These are phyloP conservation scores for Murraya koenigii DNA, from an alignment of 345 rosid species.

Conservation along the genomic window DNA sequence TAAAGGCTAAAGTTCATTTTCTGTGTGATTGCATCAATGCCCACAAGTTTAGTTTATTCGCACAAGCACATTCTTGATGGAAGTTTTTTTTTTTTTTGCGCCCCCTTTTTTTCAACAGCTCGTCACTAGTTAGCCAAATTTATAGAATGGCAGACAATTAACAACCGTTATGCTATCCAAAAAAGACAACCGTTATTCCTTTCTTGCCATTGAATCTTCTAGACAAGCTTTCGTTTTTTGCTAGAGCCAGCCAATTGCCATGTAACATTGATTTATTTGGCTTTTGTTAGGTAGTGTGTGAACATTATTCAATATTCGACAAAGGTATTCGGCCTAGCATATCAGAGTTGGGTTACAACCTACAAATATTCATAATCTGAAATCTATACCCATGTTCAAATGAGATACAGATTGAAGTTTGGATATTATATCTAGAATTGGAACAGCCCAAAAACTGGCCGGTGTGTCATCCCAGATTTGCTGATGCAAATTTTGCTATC, in stretches of 20 bases:
- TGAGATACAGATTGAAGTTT: no score
- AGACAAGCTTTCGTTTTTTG: neutral
- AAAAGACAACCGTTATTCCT: neutral
- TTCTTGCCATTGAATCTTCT: conserved; percentile 24
- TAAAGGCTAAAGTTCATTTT: conserved; percentile 22
- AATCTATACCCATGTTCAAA: neutral
- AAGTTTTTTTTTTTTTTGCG: no score
- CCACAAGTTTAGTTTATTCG: conserved; percentile 31
- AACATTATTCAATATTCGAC: neutral
- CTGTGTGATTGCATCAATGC: conserved; percentile 45
- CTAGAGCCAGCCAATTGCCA: neutral
- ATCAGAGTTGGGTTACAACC: no score
- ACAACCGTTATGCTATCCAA: no score
- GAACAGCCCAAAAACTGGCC: neutral
- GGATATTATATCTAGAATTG: no score
- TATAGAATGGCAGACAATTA: neutral
- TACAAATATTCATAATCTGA: no score
- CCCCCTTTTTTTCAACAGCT: conserved; percentile 2
- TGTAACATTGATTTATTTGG: neutral
- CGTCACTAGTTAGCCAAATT: conserved; percentile 8
- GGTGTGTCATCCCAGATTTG: neutral
- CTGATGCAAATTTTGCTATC: neutral
- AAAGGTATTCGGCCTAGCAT: no score
- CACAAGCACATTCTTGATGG: conserved; percentile 23
- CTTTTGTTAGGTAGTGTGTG: neutral